Percentiles rank a stretch among this genome's conserved stretches.
phyloP scores from a whole-genome alignment of 768 basidiomycete genomes.

The Leccinum uliginosum region DNA sequence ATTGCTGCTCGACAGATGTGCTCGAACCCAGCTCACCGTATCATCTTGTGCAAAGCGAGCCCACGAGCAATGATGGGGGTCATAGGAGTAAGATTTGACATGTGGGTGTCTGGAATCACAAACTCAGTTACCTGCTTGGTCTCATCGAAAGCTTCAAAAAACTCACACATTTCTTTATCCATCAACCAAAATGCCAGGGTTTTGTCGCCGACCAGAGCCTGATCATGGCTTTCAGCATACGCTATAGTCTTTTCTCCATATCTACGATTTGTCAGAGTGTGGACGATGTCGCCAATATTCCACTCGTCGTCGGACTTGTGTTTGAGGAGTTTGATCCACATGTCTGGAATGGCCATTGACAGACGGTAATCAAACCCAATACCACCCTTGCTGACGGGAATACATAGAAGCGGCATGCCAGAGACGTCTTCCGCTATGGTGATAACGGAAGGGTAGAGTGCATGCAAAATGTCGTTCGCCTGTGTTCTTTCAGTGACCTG shows the following conservation, averaged over 20 bases:
- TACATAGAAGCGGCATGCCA: slow-evolving; percentile 94
- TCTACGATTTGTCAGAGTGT: slow-evolving; percentile 87
- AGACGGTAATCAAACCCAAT: slow-evolving; percentile 97
- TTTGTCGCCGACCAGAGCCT: slow-evolving; percentile 98
- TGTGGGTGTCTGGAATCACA: slow-evolving; percentile 68
- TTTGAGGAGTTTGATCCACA: slow-evolving; percentile 99
- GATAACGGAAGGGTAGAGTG: slow-evolving; percentile 72
- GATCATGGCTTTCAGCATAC: slow-evolving; percentile 95
- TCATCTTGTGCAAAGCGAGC: slow-evolving; percentile 94
- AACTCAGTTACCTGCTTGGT: neutral
- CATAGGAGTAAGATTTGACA: slow-evolving; percentile 82
- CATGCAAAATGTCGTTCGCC: slow-evolving; percentile 91
- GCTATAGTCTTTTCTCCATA: slow-evolving; percentile 89
- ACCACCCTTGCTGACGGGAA: slow-evolving; percentile 75
- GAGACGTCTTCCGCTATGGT: slow-evolving; percentile 99
- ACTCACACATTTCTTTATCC: slow-evolving; percentile 99
- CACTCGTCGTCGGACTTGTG: slow-evolving; percentile 84
- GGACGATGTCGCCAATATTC: slow-evolving; percentile 82
- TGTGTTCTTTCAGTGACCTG: slow-evolving; percentile 30
- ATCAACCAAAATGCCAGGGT: slow-evolving; percentile 99
- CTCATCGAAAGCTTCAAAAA: slow-evolving; percentile 5
- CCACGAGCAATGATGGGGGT: slow-evolving; percentile 88
- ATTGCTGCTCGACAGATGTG: neutral
- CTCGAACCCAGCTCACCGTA: slow-evolving; percentile 53
- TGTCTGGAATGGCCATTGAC: slow-evolving; percentile 98